A percentile compares a stretch with the other conserved stretches of the same genome.
These are phyloP conservation scores for Xylaria sp. DNA, from an alignment of 2,329 filamentous ascomycete species.

Conservation along the genomic window DNA sequence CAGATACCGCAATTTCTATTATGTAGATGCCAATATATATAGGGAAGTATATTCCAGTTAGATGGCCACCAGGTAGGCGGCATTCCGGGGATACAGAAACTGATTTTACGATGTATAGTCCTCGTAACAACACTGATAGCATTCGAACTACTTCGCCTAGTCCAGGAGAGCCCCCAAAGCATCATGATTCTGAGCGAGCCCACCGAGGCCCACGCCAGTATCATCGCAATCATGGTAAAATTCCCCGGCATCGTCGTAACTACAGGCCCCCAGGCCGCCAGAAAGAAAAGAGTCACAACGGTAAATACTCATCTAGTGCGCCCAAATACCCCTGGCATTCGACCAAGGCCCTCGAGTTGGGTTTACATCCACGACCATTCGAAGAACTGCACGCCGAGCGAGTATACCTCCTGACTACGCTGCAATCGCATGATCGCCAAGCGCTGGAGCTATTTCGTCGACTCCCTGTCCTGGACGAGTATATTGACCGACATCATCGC, in stretches of 20 bases:
- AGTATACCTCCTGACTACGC: conserved; percentile 55
- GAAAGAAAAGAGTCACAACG: background rate
- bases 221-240: conserved; percentile 1
- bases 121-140: background rate
- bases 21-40: background rate
- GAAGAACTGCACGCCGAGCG: conserved; percentile 58
- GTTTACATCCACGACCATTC: conserved; percentile 54
- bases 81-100: background rate
- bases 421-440: conserved; percentile 55
- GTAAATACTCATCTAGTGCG: background rate
- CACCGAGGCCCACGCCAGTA: background rate
- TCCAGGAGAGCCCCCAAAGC: background rate
- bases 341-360: conserved; percentile 37
- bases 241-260: background rate
- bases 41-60: background rate
- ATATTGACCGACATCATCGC: conserved; percentile 34
- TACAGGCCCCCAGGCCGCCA: background rate
- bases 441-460: conserved; percentile 53
- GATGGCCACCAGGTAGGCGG: background rate
- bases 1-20: background rate
- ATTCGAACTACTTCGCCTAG: background rate
- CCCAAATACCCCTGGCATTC: conserved; percentile 31
- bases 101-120: background rate
- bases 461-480: conserved; percentile 53
- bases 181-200: background rate